Evolutionary conservation across 2,329 filamentous ascomycete species (phyloP).

Genomic region (Cladosporium sp.): DNA sequence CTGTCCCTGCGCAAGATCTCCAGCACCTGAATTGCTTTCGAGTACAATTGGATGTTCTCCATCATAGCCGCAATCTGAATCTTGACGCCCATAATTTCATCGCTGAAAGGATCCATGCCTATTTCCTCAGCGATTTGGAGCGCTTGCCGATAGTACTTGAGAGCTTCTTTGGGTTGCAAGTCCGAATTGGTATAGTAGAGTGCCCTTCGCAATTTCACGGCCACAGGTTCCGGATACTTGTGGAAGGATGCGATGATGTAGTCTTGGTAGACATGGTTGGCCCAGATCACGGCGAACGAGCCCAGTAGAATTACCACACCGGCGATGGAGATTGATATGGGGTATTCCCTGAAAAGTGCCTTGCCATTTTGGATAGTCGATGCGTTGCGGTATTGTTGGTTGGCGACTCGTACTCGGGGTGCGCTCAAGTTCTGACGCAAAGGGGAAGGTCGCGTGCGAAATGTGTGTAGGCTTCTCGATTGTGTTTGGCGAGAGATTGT

Average conservation of each 20-base stretch:
- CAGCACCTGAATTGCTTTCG: constrained; percentile 72
- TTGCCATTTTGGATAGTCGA: constrained; percentile 20
- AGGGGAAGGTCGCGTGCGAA: constrained; percentile 20
- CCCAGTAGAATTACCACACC: constrained; percentile 40
- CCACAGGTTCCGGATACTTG: constrained; percentile 68
- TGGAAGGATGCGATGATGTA: constrained; percentile 54
- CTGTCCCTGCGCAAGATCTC: constrained; percentile 75
- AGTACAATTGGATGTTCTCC: constrained; percentile 72
- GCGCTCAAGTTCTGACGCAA: neutral
- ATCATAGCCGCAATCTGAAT: constrained; percentile 79
- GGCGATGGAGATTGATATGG: constrained; percentile 24
- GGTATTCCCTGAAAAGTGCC: constrained; percentile 22
- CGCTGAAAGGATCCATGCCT: constrained; percentile 83
- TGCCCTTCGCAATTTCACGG: constrained; percentile 77
- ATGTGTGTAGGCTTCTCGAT: constrained; percentile 26
- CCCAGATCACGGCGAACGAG: constrained; percentile 45
- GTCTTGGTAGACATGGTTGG: constrained; percentile 50
- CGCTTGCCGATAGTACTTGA: constrained; percentile 82
- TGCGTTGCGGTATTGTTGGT: constrained; percentile 27
- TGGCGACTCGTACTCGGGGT: constrained; percentile 10
- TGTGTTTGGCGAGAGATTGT: constrained; percentile 25
- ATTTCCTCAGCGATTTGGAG: constrained; percentile 71
- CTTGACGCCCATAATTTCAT: constrained; percentile 87
- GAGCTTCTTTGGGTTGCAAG: constrained; percentile 72
- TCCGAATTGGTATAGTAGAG: constrained; percentile 82